Base-by-base conservation (phyloP, 108 stramenopile genomes). In the Conticribra guillardii region DNA sequence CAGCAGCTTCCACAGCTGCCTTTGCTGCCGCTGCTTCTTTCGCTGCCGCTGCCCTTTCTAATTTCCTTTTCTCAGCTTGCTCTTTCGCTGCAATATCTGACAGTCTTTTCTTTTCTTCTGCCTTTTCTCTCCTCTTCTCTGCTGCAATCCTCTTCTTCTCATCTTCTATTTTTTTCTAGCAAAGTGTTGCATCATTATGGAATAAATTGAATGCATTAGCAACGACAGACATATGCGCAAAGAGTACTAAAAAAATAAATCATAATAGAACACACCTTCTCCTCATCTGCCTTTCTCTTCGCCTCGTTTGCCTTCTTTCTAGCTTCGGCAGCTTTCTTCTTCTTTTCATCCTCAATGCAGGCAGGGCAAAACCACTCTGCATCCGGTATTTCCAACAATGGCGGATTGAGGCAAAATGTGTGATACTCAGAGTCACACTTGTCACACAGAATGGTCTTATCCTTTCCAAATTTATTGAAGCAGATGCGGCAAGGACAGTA, bases 401-500 rank as follows among this genome's bases (percentile, higher is more conserved):
- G 70, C 14, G 60, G 70, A 34, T 34, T 61, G 44, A 81, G 57
- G 28, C 80, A 81, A 55, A 74, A 81, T 31, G 75, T 81, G 24
- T 81, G 80, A 55, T 81, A 81, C 55, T 81, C 75, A 14, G 69
- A 62, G 32, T 76, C 80, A 30, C 80, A 81, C 37, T 74, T 74
- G 29, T 81, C 80, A 30, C 80, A 81, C 23, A 83, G 50, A 48
- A 79, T 67, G 16, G 71, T 76, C 30, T 62, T 65, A 47, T 80
- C 74, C 22, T 88, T 85, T 21, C 85, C 82, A 34, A 88, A 87
- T 51, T 95, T 95, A n/a, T 85, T 84, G 76, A 91, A 91, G 64
- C 94, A 95, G 34, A 84, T 52, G 4, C 91, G 85, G 46, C 94
- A 95, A 27, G 84, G 89, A 71, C 94, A 95, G 71, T 89, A 92